Base-by-base conservation (phyloP, 2,329 filamentous ascomycete genomes). In the Curvularia spicifera region DNA sequence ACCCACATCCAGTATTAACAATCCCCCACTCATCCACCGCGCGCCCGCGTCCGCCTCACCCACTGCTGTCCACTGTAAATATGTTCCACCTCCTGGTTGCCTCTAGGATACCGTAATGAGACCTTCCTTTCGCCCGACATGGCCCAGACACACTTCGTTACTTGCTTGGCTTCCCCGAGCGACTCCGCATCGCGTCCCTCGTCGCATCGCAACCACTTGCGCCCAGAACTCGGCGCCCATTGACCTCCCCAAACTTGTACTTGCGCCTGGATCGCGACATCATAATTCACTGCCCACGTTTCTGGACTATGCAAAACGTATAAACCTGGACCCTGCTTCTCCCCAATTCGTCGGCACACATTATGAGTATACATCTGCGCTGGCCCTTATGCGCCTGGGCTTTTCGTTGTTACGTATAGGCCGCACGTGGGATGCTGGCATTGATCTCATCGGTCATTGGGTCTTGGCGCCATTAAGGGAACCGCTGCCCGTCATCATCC, bases 371-470 rank as follows among this genome's bases (percentile, higher is more conserved):
- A 86, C 81, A 0, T 84, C 87, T 3, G 83, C 84, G 5, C 72
- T 76, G 4, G 78, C 84, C 0, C 82, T 94, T 0, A 69, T 82
- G 3, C 76, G 78, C 1, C 83, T 90, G 51, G 87, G 88, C 53
- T 90, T 94, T 78, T 76, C 79, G 22, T 81, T 93, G 33, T 80
- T 80, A 46, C 85, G 90, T 31, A 82, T 89, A 1, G 91, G 91
- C 28, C 85, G 88, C 35, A 78, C 80, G 3, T 86, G 84, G 1
- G 91, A 94, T 75, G 82, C 81, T 57, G 91, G 91, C 37, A 90
- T 91, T 67, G 91, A 94, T 71, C 82, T 94, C 1, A 78, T 92
- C 0, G 91, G 91, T 0, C 83, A 82, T 2, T 94, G 91, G 91
- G 76, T 76, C 0, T 78, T 91, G 0, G 68, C 68, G 1, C 65